Conservation (phyloP, 1,284 basidiomycete genomes). For the Leccinum huronense region DNA sequence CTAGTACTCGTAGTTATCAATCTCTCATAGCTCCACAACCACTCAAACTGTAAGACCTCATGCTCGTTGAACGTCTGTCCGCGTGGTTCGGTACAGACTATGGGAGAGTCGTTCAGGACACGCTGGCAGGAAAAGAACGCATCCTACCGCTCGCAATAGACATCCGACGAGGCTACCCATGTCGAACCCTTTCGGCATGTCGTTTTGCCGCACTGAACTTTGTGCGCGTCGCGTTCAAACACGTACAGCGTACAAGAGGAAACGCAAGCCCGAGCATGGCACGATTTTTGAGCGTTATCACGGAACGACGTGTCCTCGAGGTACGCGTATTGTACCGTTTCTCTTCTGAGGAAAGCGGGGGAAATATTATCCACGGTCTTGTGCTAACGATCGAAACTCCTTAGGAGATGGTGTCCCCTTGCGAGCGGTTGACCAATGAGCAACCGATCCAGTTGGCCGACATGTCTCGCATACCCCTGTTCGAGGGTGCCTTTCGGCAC, state of each 20-base stretch:
- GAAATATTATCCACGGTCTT: not conserved
- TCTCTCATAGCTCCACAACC: no score
- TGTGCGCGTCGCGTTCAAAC: conserved; percentile 38
- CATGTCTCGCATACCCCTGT: conserved; percentile 26
- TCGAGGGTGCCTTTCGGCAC: conserved; percentile 21
- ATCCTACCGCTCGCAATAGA: conserved; percentile 19
- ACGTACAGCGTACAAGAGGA: conserved; percentile 35
- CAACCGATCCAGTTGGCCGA: conserved; percentile 20
- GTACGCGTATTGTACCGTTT: conserved; percentile 13
- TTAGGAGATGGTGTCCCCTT: conserved; percentile 24
- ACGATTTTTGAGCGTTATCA: conserved; percentile 21
- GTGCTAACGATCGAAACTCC: conserved; percentile 8
- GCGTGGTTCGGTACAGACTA: conserved; percentile 15
- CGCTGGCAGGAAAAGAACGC: conserved; percentile 29
- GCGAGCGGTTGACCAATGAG: conserved; percentile 15
- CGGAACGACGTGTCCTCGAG: conserved; percentile 20
- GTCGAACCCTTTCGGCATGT: conserved; percentile 17
- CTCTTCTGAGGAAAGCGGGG: not conserved
- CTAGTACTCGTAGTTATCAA: no score
- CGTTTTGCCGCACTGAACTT: conserved; percentile 29
- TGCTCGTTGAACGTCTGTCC: conserved; percentile 20
- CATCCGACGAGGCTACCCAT: conserved; percentile 8
- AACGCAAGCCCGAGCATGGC: conserved; percentile 31
- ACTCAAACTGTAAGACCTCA: conserved; percentile 4
- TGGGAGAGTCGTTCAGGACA: conserved; percentile 17